Evolutionary conservation across 2,329 filamentous ascomycete genomes (phyloP).

Genomic region (Pseudocercospora ulei): DNA sequence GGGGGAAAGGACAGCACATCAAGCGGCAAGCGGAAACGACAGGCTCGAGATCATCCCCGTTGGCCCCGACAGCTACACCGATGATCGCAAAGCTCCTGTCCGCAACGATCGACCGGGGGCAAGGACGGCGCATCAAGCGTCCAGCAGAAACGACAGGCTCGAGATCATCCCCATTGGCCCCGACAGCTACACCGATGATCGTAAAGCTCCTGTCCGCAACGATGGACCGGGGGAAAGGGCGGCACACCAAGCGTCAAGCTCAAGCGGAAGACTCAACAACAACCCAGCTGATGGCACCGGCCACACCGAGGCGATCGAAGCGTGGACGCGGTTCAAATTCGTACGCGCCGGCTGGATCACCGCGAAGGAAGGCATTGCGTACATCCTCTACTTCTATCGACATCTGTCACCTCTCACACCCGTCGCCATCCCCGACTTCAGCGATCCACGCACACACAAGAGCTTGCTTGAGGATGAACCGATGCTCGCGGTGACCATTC

Average conservation of each 20-base stretch:
- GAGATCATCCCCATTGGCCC: slow-evolving; percentile 30
- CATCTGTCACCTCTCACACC: slow-evolving; percentile 86
- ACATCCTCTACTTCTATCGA: slow-evolving; percentile 92
- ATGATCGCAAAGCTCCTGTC: slow-evolving; percentile 20
- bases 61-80: slow-evolving; percentile 20
- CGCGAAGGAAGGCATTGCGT: slow-evolving; percentile 81
- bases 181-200: slow-evolving; percentile 35
- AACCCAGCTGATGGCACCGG: slow-evolving; percentile 32
- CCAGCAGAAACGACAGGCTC: slow-evolving; percentile 14
- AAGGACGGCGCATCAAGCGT: slow-evolving; percentile 23
- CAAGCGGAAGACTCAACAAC: slow-evolving; percentile 19
- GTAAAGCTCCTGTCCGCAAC: slow-evolving; percentile 22
- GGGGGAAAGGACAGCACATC: slow-evolving; percentile 11
- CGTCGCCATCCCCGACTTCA: slow-evolving; percentile 84
- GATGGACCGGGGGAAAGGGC: slow-evolving; percentile 23
- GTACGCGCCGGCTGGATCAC: slow-evolving; percentile 97
- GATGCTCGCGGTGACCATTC: slow-evolving; percentile 78
- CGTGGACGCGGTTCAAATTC: slow-evolving; percentile 89
- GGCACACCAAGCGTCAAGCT: slow-evolving; percentile 22
- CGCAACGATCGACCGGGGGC: slow-evolving; percentile 25
- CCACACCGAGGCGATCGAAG: slow-evolving; percentile 58
- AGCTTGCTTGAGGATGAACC: slow-evolving; percentile 82
- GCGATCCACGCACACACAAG: slow-evolving; percentile 66
- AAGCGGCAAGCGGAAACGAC: no score
- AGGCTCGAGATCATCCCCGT: no score